Base-by-base conservation (phyloP, 2,329 filamentous ascomycete genomes). In the Bipolaris victoriae region DNA sequence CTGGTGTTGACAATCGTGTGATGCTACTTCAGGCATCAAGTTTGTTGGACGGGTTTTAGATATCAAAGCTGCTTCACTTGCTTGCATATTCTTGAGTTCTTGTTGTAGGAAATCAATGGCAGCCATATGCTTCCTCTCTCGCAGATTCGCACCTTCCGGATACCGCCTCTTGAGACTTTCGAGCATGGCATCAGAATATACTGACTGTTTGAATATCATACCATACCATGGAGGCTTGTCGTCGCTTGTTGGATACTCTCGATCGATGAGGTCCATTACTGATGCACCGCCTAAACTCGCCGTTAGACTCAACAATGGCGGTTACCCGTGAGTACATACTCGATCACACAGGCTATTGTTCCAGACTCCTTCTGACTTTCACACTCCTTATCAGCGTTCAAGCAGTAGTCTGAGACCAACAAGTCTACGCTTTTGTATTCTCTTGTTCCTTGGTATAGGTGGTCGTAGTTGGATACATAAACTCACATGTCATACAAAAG, bases 51-150 rank as follows among this genome's bases (percentile, higher is more conserved):
- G 16, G 43, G 39, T 20, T 52, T 57, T 22, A 10, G 13, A 1
- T 31, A 31, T 35, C 33, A 18, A 41, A 7, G 10, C 43, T 20
- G 10, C 55, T 50, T 49, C 36, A 2, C 57, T 56, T 2, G 24
- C 46, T 16, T 56, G 61, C 62, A 72, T 72, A 6, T 55, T 48
- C 4, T 41, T 11, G 4, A 73, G 63, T 39, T 73, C 71, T 2
- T 48, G 39, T 9, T 40, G n/a, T 7, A 74, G 52, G 33, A 71
- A 71, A n/a, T 63, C 60, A 16, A 72, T 72, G 2, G 64, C 59
- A n/a, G 70, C 71, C 49, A 62, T 56, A 52, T 70, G 63, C 35
- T 72, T 72, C 15, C 71, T 61, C 45, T 73, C 61, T 15, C 66
- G 59, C 16, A 66, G 53, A 39, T 57, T 70, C 15, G 46, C 37